Evolutionary conservation across 2,329 filamentous ascomycete species (phyloP), one percentile per base, ranked within the genome.

Genomic region (Claviceps maximensis): DNA sequence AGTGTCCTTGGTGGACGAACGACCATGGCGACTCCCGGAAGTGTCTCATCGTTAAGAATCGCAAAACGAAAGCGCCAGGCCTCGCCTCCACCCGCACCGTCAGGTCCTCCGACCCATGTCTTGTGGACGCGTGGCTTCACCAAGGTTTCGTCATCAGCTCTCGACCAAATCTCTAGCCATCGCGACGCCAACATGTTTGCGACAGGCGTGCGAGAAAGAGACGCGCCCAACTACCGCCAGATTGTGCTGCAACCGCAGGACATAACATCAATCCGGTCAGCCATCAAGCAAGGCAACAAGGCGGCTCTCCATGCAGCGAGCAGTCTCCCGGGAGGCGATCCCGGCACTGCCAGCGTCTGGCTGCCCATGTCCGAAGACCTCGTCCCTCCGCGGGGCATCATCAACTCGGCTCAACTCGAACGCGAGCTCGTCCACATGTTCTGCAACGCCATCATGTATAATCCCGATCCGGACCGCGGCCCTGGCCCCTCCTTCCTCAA

Each of bases 381-480:
- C 27, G 76, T 91, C 2, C 88, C 91, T 2, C 91, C 93, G 0
- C 87, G 83, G 60, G 88, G 84, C 21, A 95, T 97, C 61, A 87
- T 97, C 67, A 97, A 97, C 67, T 90, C 87, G 50, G 82, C 86
- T 1, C 93, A 97, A 66, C 76, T 97, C 17, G 91, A 97, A 68
- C 88, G 89, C 59, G 91, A 97, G 66, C 74, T 97, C 12, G 88
- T 94, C 61, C 87, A 94, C 61, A 96, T 97, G 87, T 95, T 97
- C 67, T 89, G 89, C 59, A 97, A 97, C 63, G 91, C 93, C 19
- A 86, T 96, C 68, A 97, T 98, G 93, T 98, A 95, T 74, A 97
- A 97, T 61, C 83, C 87, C 0, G 88, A 95, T 57, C 83, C 85
- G 0, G 75, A 86, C 58, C 79, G 84, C 27, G 85, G 86, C 0